Evolutionary conservation across 169 alveolate genomes (phyloP).

Genomic region (Perkinsus marinus): DNA sequence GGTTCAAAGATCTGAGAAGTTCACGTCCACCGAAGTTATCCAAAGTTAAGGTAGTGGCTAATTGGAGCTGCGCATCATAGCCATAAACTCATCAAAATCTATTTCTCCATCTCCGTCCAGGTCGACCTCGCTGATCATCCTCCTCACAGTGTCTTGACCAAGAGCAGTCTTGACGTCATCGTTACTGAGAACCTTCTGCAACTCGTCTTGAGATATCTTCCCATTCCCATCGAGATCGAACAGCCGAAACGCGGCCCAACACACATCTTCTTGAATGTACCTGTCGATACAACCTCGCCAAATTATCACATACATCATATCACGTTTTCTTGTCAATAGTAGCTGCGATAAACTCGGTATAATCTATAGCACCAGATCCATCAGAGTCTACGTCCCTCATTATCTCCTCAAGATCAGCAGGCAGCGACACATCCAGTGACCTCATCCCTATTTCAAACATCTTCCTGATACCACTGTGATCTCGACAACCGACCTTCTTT

Average conservation of each 20-base stretch:
- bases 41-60: not conserved
- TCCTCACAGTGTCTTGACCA: conserved; percentile 4
- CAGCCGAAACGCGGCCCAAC: conserved; percentile 36
- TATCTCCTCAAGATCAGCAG: conserved; percentile 22
- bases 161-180: conserved; percentile 2
- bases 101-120: conserved; percentile 33
- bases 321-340: conserved; percentile 20
- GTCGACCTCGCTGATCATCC: conserved; percentile 25
- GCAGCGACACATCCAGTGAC: conserved; percentile 9
- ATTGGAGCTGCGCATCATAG: conserved; percentile 21
- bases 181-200: conserved; percentile 17
- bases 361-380: conserved; percentile 47
- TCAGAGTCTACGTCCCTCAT: conserved; percentile 39
- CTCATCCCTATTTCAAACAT: not conserved
- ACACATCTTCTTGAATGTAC: conserved; percentile 17
- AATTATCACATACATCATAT: not conserved
- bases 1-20: no score
- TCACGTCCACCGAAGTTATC: not conserved
- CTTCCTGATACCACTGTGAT: not conserved
- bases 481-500: conserved; percentile 3
- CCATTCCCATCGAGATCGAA: conserved; percentile 45
- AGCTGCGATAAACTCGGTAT: conserved; percentile 47
- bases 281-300: not conserved
- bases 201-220: conserved; percentile 29
- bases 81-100: conserved; percentile 29